Evolutionary conservation across 1,284 basidiomycete species (phyloP).

Genomic region (Phenoliferia sp.): DNA sequence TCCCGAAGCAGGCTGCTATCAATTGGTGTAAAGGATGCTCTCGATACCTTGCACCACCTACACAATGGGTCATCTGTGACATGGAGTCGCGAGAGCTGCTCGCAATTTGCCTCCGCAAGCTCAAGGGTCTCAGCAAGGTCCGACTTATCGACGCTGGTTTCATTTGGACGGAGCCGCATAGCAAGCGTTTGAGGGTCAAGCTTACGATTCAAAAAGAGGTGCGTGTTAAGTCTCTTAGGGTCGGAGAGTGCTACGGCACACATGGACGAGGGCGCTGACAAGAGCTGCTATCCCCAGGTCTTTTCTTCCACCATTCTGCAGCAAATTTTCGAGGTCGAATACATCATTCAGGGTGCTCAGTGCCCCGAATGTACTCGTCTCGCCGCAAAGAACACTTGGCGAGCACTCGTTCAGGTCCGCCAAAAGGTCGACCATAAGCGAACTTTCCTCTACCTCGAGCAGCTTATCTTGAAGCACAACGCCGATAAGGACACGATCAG

Average conservation of each 20-base stretch:
- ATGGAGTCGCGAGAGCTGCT: constrained; percentile 91
- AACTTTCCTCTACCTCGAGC: constrained; percentile 96
- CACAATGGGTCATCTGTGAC: constrained; percentile 76
- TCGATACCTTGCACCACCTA: constrained; percentile 87
- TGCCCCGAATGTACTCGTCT: constrained; percentile 89
- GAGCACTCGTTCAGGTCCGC: constrained; percentile 91
- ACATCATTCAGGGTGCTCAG: constrained; percentile 91
- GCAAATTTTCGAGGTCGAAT: constrained; percentile 96
- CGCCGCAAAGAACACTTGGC: constrained; percentile 99
- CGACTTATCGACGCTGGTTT: constrained; percentile 95
- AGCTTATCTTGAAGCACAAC: constrained; percentile 92
- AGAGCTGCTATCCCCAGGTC: constrained; percentile 52
- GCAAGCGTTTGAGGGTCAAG: constrained; percentile 85
- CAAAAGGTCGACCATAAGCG: constrained; percentile 98
- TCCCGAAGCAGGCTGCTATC: constrained; percentile 93
- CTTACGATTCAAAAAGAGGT: constrained; percentile 98
- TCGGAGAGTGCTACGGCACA: neutral
- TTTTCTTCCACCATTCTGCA: constrained; percentile 92
- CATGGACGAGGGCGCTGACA: neutral
- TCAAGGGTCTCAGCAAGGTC: constrained; percentile 90
- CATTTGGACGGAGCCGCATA: constrained; percentile 99
- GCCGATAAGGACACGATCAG: constrained; percentile 95
- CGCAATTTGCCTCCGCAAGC: constrained; percentile 69
- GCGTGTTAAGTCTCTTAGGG: constrained; percentile 15
- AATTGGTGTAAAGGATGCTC: constrained; percentile 96